Evolutionary conservation across 1,139 yeast species (phyloP), one percentile per base, ranked within the genome.

Genomic region (Lodderomyces margitis): DNA sequence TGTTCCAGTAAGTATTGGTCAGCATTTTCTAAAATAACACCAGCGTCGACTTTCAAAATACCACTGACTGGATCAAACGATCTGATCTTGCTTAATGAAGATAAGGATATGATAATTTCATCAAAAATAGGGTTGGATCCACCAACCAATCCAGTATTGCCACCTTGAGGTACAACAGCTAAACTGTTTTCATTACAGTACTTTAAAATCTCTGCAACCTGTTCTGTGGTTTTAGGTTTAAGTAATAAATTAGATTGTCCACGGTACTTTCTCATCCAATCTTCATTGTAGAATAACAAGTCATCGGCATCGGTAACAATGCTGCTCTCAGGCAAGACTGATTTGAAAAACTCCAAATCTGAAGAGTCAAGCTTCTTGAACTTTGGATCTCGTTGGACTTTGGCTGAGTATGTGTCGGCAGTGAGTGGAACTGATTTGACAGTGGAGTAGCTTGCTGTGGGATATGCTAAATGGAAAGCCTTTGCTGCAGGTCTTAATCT

Each of bases 111-210:
- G 24, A 91, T 75, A 38, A 92, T 80, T 64, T 91, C 98, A 61
- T 91, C 98, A 61, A 89, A 92, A 2, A 91, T 83, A 0, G 98
- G 97, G 21, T 83, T 81, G 2, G 95, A 85, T 2, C 98, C 98
- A 44, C 98, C 98, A 30, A 92, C 98, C 41, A 91, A 76, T 15
- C 97, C 97, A 3, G 98, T 91, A 63, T 91, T 91, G 48, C 98
- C 98, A 57, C 98, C 96, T 64, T 92, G 98, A 10, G 98, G 98
- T 5, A 88, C 96, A 36, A 91, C 83, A 0, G 98, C 96, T 30
- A 91, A 66, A 47, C 74, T 78, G 39, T 82, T 68, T 24, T 83
- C 87, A 57, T 87, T 86, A 70, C 97, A 88, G 63, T 88, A 85
- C 59, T 82, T 81, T 56, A 92, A 59, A 48, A 92, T 87, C 53